Evolutionary conservation across 495 filamentous ascomycete genomes (phyloP).

Genomic region (Penicillium arizonense): DNA sequence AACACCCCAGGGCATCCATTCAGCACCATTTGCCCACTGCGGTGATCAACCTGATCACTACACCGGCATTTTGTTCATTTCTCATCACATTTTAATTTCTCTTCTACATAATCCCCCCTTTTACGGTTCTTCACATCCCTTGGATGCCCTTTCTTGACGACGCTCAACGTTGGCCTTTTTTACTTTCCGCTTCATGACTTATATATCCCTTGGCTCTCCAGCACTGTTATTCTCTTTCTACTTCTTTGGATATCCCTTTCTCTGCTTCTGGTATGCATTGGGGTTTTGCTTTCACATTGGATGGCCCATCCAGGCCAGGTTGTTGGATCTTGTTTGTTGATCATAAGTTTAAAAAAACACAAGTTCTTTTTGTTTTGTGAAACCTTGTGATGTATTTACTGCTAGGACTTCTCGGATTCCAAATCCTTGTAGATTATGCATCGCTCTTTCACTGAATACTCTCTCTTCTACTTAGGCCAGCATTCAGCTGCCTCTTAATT

Average conservation of each 20-base stretch:
- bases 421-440: background rate
- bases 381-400: background rate
- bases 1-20: conserved; percentile 1
- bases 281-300: conserved; percentile 18
- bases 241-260: conserved; percentile 24
- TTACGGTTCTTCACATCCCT: conserved; percentile 14
- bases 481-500: no score
- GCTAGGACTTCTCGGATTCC: background rate
- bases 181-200: conserved; percentile 24
- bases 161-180: conserved; percentile 25
- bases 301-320: conserved; percentile 12
- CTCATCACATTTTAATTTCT: conserved; percentile 12
- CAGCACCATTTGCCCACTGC: conserved; percentile 1
- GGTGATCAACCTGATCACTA: background rate
- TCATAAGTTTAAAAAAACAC: conserved; percentile 11
- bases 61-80: conserved; percentile 14
- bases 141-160: conserved; percentile 18
- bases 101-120: conserved; percentile 19
- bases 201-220: conserved; percentile 24
- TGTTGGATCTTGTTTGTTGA: conserved; percentile 17
- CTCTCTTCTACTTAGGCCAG: background rate
- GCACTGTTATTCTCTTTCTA: conserved; percentile 21
- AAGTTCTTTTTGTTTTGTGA: conserved; percentile 4
- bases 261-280: conserved; percentile 20
- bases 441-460: background rate